These are phyloP conservation scores for Auricularia sp. DNA, from an alignment of 768 basidiomycete species.

Conservation along the genomic window DNA sequence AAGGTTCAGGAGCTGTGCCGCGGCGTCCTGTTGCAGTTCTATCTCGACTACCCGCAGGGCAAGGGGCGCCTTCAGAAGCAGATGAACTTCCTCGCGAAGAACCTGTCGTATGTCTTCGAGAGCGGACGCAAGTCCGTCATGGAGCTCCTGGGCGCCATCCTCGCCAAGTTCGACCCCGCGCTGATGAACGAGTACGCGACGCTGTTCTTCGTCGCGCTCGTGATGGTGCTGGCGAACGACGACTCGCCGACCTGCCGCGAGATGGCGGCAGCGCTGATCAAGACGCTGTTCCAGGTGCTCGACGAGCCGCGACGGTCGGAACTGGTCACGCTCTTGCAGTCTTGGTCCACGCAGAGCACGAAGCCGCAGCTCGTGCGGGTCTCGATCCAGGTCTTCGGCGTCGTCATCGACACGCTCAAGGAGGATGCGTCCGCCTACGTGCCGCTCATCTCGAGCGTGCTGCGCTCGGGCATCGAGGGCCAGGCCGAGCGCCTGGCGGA, in stretches of 20 bases:
- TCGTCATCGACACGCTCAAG: conserved; percentile 63
- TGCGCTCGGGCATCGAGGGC: conserved; percentile 35
- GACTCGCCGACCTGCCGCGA: conserved; percentile 82
- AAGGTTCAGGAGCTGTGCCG: conserved; percentile 90
- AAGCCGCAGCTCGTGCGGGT: conserved; percentile 60
- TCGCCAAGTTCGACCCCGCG: conserved; percentile 71
- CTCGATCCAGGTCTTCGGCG: conserved; percentile 72
- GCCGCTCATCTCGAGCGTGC: conserved; percentile 31
- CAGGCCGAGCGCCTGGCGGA: conserved; percentile 31
- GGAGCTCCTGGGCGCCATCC: conserved; percentile 77
- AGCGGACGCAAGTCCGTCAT: conserved; percentile 89
- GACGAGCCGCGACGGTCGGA: conserved; percentile 45
- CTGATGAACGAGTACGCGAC: conserved; percentile 76
- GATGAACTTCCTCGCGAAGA: conserved; percentile 87
- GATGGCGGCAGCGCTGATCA: conserved; percentile 78
- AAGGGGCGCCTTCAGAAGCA: conserved; percentile 79
- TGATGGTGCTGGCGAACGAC: conserved; percentile 92
- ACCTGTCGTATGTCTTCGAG: conserved; percentile 83
- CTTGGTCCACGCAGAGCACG: conserved; percentile 61
- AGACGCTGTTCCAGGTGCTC: conserved; percentile 60
- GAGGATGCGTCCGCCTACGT: conserved; percentile 37
- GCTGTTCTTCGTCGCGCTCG: conserved; percentile 81
- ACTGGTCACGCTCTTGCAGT: conserved; percentile 61
- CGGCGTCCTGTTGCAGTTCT: conserved; percentile 80
- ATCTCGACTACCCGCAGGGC: conserved; percentile 95